Evolutionary conservation across 2,329 filamentous ascomycete species (phyloP).

Genomic region (Hypoxylon sp.): DNA sequence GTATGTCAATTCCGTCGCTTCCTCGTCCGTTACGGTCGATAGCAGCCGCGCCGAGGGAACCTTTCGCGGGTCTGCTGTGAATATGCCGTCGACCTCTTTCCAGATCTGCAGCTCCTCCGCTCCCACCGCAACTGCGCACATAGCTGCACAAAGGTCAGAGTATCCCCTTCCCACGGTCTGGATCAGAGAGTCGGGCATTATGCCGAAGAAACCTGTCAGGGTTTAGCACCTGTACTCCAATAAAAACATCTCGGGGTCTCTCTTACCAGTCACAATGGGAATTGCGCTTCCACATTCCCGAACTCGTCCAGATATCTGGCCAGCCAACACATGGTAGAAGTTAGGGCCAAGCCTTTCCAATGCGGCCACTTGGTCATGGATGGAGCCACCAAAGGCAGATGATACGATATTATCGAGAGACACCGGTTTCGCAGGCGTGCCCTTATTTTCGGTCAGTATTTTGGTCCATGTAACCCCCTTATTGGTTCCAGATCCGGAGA

Average conservation of each 20-base stretch:
- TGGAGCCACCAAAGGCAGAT: conserved; percentile 47
- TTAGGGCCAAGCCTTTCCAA: conserved; percentile 47
- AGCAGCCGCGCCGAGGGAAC: conserved; percentile 82
- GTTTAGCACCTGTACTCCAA: conserved; percentile 23
- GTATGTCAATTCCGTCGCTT: conserved; percentile 83
- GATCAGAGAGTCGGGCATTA: conserved; percentile 75
- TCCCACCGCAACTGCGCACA: conserved; percentile 75
- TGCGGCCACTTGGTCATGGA: conserved; percentile 49
- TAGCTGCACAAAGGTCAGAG: conserved; percentile 78
- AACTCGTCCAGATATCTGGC: conserved; percentile 49
- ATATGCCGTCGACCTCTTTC: conserved; percentile 83
- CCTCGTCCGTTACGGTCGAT: conserved; percentile 78
- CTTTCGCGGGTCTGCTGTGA: conserved; percentile 83
- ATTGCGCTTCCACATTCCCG: conserved; percentile 48
- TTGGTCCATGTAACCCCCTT: neutral
- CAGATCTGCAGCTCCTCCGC: conserved; percentile 79
- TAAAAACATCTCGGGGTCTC: neutral
- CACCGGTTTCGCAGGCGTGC: conserved; percentile 48
- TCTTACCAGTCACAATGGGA: conserved; percentile 52
- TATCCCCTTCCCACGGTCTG: conserved; percentile 78
- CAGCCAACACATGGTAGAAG: conserved; percentile 50
- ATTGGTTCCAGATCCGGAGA: neutral
- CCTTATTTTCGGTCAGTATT: conserved; percentile 41
- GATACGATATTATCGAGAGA: conserved; percentile 51
- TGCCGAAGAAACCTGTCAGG: conserved; percentile 77